A percentile compares a stretch with the other conserved stretches of the same genome.
Evolutionary conservation across 176 grass and related monocot genomes (phyloP).

Genomic region (Secale cereale): DNA sequence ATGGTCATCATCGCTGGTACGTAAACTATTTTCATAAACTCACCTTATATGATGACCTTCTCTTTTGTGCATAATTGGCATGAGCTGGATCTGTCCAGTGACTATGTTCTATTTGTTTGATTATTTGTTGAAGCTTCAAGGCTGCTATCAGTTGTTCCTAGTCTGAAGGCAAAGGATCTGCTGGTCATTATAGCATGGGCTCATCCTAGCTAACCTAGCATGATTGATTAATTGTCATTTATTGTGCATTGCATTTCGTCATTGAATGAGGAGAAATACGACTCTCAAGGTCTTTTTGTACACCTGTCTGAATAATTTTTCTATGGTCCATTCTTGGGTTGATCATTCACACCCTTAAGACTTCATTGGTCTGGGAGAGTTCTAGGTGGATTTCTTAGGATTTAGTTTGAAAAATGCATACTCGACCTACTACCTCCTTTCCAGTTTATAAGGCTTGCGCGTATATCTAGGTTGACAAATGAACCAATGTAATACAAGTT

Average conservation of each 20-base stretch:
- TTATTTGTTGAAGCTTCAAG: slow-evolving; percentile 17
- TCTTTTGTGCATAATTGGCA: slow-evolving; percentile 18
- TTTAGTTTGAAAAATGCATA: background rate
- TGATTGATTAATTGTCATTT: slow-evolving; percentile 32
- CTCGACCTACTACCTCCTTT: too few relatives aligned
- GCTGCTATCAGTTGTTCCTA: slow-evolving; percentile 28
- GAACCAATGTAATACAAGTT: too few relatives aligned
- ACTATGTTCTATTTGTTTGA: slow-evolving; percentile 32
- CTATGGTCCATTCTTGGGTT: slow-evolving; percentile 28
- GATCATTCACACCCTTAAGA: slow-evolving; percentile 18
- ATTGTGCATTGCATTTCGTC: slow-evolving; percentile 36
- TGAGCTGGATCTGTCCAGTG: slow-evolving; percentile 19
- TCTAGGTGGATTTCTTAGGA: background rate
- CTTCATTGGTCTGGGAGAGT: background rate
- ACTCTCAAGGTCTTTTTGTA: slow-evolving; percentile 27
- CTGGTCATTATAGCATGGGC: slow-evolving; percentile 32
- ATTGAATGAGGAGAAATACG: slow-evolving; percentile 28
- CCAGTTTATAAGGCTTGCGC: too few relatives aligned
- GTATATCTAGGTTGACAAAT: too few relatives aligned
- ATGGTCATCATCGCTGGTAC: background rate
- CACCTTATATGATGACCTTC: background rate
- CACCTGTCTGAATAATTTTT: slow-evolving; percentile 18
- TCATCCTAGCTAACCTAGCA: slow-evolving; percentile 36
- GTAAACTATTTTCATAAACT: slow-evolving; percentile 11
- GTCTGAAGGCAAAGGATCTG: slow-evolving; percentile 26